These are phyloP conservation scores for Colletotrichum aenigma DNA, from an alignment of 2,329 filamentous ascomycete genomes.

Conservation along the genomic window DNA sequence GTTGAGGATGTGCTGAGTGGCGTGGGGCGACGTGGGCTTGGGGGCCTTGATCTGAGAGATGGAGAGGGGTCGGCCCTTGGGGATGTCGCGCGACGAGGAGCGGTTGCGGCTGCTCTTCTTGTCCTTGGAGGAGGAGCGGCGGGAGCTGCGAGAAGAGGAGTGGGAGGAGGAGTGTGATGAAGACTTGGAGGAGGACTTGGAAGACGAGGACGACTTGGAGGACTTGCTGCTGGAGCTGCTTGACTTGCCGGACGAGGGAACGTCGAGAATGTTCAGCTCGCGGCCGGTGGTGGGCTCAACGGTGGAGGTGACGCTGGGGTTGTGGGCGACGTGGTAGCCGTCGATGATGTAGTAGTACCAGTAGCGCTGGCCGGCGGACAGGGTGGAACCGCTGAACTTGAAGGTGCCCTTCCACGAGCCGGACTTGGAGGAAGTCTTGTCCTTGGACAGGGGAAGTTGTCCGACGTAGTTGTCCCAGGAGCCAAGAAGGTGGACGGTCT, in stretches of 20 bases:
- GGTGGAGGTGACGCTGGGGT: conserved; percentile 87
- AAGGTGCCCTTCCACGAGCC: conserved; percentile 96
- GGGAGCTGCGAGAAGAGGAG: conserved; percentile 45
- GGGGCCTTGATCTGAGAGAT: conserved; percentile 89
- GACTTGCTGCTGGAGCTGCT: conserved; percentile 33
- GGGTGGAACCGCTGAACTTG: conserved; percentile 86
- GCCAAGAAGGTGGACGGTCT: conserved; percentile 95
- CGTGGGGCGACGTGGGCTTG: conserved; percentile 86
- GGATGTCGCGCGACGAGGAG: conserved; percentile 66
- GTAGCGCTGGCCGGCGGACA: conserved; percentile 90
- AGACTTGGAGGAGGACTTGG: conserved; percentile 40
- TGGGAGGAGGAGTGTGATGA: conserved; percentile 51
- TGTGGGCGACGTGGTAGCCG: conserved; percentile 97
- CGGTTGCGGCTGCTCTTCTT: conserved; percentile 48
- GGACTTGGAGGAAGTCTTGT: conserved; percentile 80
- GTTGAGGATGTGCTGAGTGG: conserved; percentile 85
- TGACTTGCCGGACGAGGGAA: conserved; percentile 60
- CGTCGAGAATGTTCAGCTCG: conserved; percentile 96
- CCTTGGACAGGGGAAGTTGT: conserved; percentile 92
- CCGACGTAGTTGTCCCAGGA: conserved; percentile 98
- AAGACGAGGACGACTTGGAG: conserved; percentile 38
- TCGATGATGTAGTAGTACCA: conserved; percentile 99
- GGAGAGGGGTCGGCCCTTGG: conserved; percentile 88
- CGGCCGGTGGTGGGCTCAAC: conserved; percentile 96
- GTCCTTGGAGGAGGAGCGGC: conserved; percentile 38